Conservation (phyloP, 163 green algal species). For the Chloromonas sp. region DNA sequence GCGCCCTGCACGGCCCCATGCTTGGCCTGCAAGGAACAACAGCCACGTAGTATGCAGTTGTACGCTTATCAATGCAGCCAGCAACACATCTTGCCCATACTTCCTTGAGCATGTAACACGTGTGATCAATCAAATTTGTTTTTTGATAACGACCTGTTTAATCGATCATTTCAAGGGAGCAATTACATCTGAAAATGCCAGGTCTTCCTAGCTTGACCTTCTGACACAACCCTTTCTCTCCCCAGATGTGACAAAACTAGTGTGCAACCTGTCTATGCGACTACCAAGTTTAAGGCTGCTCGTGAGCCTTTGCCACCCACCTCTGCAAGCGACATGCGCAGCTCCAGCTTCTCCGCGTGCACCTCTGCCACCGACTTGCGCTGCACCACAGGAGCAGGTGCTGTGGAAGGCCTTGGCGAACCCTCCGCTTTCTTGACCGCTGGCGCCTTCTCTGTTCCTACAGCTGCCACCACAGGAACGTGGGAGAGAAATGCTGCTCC, state of each 20-base stretch:
- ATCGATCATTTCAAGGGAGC: neutral
- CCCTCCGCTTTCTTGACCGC: too few relatives aligned
- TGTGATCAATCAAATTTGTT: too few relatives aligned
- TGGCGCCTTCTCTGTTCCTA: too few relatives aligned
- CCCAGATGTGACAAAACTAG: too few relatives aligned
- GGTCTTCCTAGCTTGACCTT: neutral
- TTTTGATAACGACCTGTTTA: too few relatives aligned
- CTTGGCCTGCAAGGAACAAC: neutral
- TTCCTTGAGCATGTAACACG: too few relatives aligned
- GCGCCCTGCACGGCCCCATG: neutral
- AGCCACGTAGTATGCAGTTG: neutral
- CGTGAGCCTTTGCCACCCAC: neutral
- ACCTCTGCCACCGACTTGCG: neutral
- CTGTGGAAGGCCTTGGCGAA: too few relatives aligned
- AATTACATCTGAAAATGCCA: neutral
- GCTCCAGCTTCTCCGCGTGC: neutral
- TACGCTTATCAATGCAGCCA: too few relatives aligned
- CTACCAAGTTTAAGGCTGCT: neutral
- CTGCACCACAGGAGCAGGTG: neutral
- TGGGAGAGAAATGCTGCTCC: neutral
- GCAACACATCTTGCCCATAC: too few relatives aligned
- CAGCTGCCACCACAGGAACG: neutral
- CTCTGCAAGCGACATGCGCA: neutral
- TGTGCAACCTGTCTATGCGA: too few relatives aligned
- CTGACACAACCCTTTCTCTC: neutral